These are phyloP conservation scores for Calvatia gigantea DNA, from an alignment of 768 basidiomycete genomes.

Conservation along the genomic window DNA sequence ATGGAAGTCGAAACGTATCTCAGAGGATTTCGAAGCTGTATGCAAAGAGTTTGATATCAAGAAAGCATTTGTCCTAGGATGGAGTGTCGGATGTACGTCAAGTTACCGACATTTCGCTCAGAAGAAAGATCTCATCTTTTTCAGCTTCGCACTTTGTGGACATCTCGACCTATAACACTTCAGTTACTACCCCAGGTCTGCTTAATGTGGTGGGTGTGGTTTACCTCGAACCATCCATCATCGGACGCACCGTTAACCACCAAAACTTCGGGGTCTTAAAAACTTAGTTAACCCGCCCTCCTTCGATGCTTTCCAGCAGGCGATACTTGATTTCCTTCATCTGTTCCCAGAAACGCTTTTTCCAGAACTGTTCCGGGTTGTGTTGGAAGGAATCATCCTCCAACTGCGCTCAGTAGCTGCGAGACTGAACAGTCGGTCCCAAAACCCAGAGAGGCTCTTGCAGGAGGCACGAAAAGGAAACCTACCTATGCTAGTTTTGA, in stretches of 20 bases:
- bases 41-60: constrained; percentile 24
- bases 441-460: constrained; percentile 21
- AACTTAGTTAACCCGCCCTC: constrained; percentile 18
- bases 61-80: constrained; percentile 30
- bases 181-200: constrained; percentile 23
- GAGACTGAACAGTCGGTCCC: constrained; percentile 20
- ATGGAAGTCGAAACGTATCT: constrained; percentile 24
- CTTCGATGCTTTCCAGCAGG: constrained; percentile 21
- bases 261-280: constrained; percentile 16
- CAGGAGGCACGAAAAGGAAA: constrained; percentile 19
- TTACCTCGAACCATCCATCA: constrained; percentile 21
- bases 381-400: constrained; percentile 21
- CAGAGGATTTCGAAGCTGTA: constrained; percentile 30
- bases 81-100: constrained; percentile 19
- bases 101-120: no score
- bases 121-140: background rate
- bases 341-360: constrained; percentile 17
- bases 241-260: constrained; percentile 18
- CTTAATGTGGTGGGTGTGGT: constrained; percentile 24
- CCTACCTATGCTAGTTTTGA: constrained; percentile 24
- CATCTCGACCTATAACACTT: constrained; percentile 21
- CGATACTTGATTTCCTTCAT: constrained; percentile 18
- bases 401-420: constrained; percentile 23
- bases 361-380: constrained; percentile 15
- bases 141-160: constrained; percentile 24